Evolutionary conservation across 2,329 filamentous ascomycete species (phyloP).

Genomic region (Xylariaceae sp.): DNA sequence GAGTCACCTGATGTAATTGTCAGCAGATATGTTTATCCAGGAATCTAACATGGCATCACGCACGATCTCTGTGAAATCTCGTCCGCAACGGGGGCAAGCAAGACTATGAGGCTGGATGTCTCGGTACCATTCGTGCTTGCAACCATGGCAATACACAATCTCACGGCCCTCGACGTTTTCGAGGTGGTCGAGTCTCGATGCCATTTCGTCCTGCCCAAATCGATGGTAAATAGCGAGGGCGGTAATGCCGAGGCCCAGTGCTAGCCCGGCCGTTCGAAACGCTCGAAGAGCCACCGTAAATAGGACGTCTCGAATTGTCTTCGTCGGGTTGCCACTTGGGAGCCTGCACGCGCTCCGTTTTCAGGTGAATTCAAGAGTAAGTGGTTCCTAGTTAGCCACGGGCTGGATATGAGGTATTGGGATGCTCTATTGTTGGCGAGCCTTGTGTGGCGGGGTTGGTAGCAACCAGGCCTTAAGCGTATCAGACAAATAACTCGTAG

Average conservation of each 20-base stretch:
- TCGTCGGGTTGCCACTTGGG: slow-evolving; percentile 20
- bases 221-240: slow-evolving; percentile 53
- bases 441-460: slow-evolving; percentile 5
- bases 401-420: background rate
- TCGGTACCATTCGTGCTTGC: slow-evolving; percentile 74
- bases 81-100: slow-evolving; percentile 70
- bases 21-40: slow-evolving; percentile 10
- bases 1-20: slow-evolving; percentile 43
- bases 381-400: background rate
- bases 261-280: slow-evolving; percentile 51
- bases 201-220: slow-evolving; percentile 39
- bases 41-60: slow-evolving; percentile 32
- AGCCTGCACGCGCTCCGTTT: background rate
- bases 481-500: background rate
- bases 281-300: slow-evolving; percentile 54
- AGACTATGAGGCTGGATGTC: slow-evolving; percentile 58
- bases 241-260: slow-evolving; percentile 55
- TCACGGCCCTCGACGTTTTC: slow-evolving; percentile 55
- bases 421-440: slow-evolving; percentile 5
- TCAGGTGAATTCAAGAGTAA: background rate
- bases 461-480: background rate
- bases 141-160: slow-evolving; percentile 82
- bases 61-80: slow-evolving; percentile 84
- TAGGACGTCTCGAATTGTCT: slow-evolving; percentile 19
- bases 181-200: slow-evolving; percentile 41